Evolutionary conservation across 1,139 yeast species (phyloP).

Genomic region (Lodderomyces elongisporus): DNA sequence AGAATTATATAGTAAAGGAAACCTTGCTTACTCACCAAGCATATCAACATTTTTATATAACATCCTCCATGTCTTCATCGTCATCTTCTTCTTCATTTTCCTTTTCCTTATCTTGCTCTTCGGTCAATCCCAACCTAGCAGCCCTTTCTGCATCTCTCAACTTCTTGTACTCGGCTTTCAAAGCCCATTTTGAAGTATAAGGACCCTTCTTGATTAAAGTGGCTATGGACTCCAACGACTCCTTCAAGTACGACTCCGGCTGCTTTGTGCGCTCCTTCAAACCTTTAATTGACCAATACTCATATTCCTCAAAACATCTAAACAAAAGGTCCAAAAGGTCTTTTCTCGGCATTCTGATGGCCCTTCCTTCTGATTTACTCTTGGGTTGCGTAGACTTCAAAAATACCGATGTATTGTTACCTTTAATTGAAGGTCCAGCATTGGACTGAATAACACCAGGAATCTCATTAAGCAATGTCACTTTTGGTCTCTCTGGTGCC

Average conservation of each 20-base stretch:
- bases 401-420: constrained; percentile 57
- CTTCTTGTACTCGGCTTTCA: constrained; percentile 86
- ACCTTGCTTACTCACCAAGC: no score
- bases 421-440: constrained; percentile 77
- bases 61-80: constrained; percentile 36
- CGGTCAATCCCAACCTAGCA: constrained; percentile 47
- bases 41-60: no score
- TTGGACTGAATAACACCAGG: constrained; percentile 85
- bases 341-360: constrained; percentile 90
- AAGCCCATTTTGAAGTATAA: constrained; percentile 83
- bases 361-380: constrained; percentile 67
- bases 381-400: constrained; percentile 38
- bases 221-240: constrained; percentile 87
- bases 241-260: constrained; percentile 91
- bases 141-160: constrained; percentile 74
- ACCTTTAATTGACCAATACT: constrained; percentile 95
- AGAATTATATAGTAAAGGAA: no score
- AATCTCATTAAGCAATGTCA: constrained; percentile 73
- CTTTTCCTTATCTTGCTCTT: constrained; percentile 38
- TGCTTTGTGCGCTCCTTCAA: constrained; percentile 90
- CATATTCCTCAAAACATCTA: constrained; percentile 88
- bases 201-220: constrained; percentile 91
- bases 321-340: constrained; percentile 85
- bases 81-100: constrained; percentile 46
- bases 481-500: constrained; percentile 57